Evolutionary conservation across 257 asterid genomes (phyloP).

Genomic region (Eustoma russellianum): DNA sequence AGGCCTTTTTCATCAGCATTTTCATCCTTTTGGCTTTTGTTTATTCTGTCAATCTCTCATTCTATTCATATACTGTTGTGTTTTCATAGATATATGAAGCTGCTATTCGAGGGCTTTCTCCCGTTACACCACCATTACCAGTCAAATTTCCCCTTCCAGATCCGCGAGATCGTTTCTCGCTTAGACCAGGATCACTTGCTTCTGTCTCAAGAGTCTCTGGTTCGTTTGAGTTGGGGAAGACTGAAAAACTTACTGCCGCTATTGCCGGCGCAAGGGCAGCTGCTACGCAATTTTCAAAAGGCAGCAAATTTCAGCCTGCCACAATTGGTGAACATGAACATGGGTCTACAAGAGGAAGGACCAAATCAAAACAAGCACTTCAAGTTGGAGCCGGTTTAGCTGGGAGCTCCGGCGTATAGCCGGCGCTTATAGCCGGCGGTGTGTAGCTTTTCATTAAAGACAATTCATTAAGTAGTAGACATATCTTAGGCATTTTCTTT

Average conservation of each 20-base stretch:
- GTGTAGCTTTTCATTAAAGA: too few species aligned
- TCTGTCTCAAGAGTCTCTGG: constrained; percentile 14
- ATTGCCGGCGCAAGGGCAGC: constrained; percentile 77
- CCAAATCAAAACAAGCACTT: constrained; percentile 4
- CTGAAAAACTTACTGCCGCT: constrained; percentile 55
- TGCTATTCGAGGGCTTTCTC: constrained; percentile 64
- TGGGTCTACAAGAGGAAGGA: constrained; percentile 27
- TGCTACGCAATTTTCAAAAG: constrained; percentile 64
- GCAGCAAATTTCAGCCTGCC: constrained; percentile 9
- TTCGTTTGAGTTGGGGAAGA: constrained; percentile 30
- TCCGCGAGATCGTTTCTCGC: constrained; percentile 42
- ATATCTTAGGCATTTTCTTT: too few species aligned
- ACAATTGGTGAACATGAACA: constrained; percentile 7
- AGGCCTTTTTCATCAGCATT: not conserved
- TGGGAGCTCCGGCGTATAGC: constrained; percentile 7
- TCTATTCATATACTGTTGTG: too few species aligned
- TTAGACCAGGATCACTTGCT: constrained; percentile 61
- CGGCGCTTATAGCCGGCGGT: too few species aligned
- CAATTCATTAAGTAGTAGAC: too few species aligned
- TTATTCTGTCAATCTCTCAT: not conserved
- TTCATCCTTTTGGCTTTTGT: not conserved
- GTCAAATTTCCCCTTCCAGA: constrained; percentile 55
- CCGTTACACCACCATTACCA: constrained; percentile 40
- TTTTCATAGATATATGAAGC: constrained; percentile 48
- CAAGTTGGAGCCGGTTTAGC: not conserved